phyloP scores from a whole-genome alignment of 2,329 filamentous ascomycete species.

The Aspergillus luchuensis region DNA sequence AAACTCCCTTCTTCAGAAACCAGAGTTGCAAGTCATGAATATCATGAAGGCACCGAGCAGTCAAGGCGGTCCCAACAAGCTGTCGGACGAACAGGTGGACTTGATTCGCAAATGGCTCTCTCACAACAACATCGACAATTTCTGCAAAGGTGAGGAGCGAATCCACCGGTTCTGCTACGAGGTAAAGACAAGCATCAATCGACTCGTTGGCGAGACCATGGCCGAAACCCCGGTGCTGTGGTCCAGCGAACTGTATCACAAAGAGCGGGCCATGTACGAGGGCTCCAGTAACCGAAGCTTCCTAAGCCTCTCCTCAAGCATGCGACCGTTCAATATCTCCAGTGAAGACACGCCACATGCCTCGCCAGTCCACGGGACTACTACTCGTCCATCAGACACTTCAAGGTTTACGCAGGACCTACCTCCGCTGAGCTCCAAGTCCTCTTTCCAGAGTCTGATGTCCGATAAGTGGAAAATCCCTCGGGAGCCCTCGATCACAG shows the following conservation, averaged over 20 bases:
- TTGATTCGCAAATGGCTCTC: conserved; percentile 81
- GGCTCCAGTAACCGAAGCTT: conserved; percentile 42
- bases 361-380: conserved; percentile 30
- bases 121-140: conserved; percentile 81
- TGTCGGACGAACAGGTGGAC: conserved; percentile 92
- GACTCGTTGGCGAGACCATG: conserved; percentile 80
- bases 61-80: conserved; percentile 88
- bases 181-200: conserved; percentile 80
- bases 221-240: conserved; percentile 84
- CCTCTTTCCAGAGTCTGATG: conserved; percentile 70
- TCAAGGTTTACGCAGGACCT: conserved; percentile 38
- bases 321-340: conserved; percentile 43
- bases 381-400: conserved; percentile 34
- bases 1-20: conserved; percentile 70
- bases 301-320: conserved; percentile 45
- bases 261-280: conserved; percentile 59
- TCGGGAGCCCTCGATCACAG: conserved; percentile 61
- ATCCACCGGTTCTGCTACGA: conserved; percentile 94
- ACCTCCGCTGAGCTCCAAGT: conserved; percentile 53
- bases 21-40: conserved; percentile 83
- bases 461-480: conserved; percentile 64
- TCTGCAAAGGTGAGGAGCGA: conserved; percentile 90
- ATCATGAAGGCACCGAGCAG: conserved; percentile 79
- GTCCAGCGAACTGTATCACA: conserved; percentile 85
- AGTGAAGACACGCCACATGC: conserved; percentile 45